Percentiles rank a stretch among this genome's conserved stretches.
Evolutionary conservation across 2,329 filamentous ascomycete genomes (phyloP).

Genomic region (Fusarium oligoseptatum): DNA sequence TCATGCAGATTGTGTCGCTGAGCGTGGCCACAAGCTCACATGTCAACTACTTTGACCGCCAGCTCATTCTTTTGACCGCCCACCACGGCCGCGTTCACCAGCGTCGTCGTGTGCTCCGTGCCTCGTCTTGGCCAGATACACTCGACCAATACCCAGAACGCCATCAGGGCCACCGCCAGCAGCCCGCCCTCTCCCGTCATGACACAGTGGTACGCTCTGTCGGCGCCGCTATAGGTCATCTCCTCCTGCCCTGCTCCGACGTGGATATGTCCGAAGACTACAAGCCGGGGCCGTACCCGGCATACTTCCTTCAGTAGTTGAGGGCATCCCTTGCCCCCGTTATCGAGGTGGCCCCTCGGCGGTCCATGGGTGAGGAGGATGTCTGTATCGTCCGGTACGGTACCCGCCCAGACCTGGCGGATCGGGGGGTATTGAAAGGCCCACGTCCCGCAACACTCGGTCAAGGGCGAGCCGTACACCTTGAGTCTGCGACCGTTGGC

Average conservation of each 20-base stretch:
- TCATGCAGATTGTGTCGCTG: not conserved
- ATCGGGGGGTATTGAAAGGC: slow-evolving; percentile 56
- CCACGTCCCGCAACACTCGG: slow-evolving; percentile 51
- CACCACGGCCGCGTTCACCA: slow-evolving; percentile 7
- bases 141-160: slow-evolving; percentile 4
- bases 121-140: not conserved
- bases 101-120: slow-evolving; percentile 1
- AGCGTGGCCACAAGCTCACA: not conserved
- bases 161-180: not conserved
- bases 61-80: slow-evolving; percentile 1
- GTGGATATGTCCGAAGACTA: slow-evolving; percentile 57
- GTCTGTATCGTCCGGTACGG: slow-evolving; percentile 47
- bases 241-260: slow-evolving; percentile 11
- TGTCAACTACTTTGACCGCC: slow-evolving; percentile 7
- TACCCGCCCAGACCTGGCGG: slow-evolving; percentile 11
- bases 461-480: slow-evolving; percentile 53
- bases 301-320: slow-evolving; percentile 49
- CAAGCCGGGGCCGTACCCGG: slow-evolving; percentile 49
- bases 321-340: slow-evolving; percentile 49
- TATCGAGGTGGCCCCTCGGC: slow-evolving; percentile 52
- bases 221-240: slow-evolving; percentile 6
- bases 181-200: slow-evolving; percentile 5
- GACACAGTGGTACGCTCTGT: not conserved
- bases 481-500: slow-evolving; percentile 46
- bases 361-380: slow-evolving; percentile 57